Evolutionary conservation across 106 monocot species (phyloP).

Genomic region (Chionographis japonica): DNA sequence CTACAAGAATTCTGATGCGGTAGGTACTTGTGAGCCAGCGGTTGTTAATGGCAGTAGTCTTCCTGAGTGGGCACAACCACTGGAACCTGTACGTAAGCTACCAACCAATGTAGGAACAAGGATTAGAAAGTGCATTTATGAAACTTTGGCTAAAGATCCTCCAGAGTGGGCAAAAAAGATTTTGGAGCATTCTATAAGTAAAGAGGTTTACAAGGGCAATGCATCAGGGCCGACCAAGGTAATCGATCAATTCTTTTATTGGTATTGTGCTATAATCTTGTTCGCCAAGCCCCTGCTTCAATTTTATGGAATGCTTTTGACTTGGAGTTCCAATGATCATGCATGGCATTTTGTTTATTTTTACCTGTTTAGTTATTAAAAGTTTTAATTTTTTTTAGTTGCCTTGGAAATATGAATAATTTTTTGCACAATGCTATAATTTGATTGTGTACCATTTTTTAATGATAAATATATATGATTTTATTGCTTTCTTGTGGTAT

Average conservation of each 20-base stretch:
- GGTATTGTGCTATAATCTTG: too few relatives aligned
- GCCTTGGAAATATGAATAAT: too few relatives aligned
- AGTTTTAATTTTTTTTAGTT: too few relatives aligned
- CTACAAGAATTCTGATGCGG: conserved; percentile 41
- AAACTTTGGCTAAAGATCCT: conserved; percentile 66
- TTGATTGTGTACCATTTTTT: too few relatives aligned
- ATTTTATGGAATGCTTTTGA: too few relatives aligned
- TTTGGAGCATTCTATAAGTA: conserved; percentile 93
- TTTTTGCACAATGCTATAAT: too few relatives aligned
- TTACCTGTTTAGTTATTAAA: too few relatives aligned
- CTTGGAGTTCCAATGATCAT: too few relatives aligned
- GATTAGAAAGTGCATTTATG: conserved; percentile 88
- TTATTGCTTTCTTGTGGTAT: too few relatives aligned
- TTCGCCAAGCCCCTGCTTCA: too few relatives aligned
- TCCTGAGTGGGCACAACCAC: conserved; percentile 81
- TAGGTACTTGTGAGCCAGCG: conserved; percentile 21
- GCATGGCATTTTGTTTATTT: too few relatives aligned
- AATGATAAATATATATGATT: too few relatives aligned
- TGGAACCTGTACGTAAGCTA: conserved; percentile 89
- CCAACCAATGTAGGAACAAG: conserved; percentile 98
- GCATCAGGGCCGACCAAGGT: conserved; percentile 99
- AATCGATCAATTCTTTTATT: neutral
- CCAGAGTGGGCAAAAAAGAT: conserved; percentile 93
- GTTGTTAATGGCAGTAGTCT: conserved; percentile 25
- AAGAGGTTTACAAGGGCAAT: conserved; percentile 97